Conservation (phyloP, 2,329 filamentous ascomycete species). For the Colletotrichum theobromicola region DNA sequence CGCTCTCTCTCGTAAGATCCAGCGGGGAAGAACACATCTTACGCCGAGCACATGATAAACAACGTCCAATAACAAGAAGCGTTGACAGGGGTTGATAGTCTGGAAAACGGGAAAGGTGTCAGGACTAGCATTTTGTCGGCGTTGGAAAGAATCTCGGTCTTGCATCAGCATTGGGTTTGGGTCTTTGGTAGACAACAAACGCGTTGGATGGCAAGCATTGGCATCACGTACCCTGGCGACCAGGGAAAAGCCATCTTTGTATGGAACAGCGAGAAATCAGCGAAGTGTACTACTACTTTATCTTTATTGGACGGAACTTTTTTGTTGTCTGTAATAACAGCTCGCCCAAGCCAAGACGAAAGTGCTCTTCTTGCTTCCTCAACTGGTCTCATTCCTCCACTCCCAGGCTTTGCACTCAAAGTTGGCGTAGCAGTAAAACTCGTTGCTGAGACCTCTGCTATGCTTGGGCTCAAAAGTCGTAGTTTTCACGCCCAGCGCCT, state of each 20-base stretch:
- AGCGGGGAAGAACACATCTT: not conserved
- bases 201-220: not conserved
- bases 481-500: constrained; percentile 62
- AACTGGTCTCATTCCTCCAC: constrained; percentile 33
- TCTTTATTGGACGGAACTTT: not conserved
- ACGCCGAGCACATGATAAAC: not conserved
- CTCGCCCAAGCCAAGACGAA: not conserved
- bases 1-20: constrained; percentile 57
- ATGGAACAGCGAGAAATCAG: constrained; percentile 11
- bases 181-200: not conserved
- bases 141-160: constrained; percentile 16
- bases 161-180: not conserved
- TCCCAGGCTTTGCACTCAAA: constrained; percentile 68
- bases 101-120: not conserved
- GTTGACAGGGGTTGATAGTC: not conserved
- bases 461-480: constrained; percentile 75
- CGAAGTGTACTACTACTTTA: not conserved
- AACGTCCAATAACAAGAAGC: not conserved
- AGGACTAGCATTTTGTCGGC: constrained; percentile 12
- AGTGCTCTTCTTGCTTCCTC: not conserved
- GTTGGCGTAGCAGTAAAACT: constrained; percentile 82
- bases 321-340: not conserved
- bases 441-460: constrained; percentile 77
- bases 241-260: not conserved
- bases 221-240: not conserved